Base-by-base conservation (phyloP, 306 rosid species). In the Sesbania bispinosa region DNA sequence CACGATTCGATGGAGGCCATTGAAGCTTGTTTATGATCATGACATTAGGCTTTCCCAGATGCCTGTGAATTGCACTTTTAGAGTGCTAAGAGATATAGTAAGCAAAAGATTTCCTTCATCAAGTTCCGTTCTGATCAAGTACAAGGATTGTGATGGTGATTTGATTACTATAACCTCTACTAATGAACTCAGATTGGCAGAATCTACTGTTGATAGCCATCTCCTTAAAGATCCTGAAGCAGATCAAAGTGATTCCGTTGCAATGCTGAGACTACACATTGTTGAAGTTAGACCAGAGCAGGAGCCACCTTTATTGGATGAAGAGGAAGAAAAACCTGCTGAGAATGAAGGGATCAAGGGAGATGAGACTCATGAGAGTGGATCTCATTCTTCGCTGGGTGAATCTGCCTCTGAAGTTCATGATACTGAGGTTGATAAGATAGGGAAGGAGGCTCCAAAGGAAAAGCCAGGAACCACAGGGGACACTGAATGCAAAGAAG, bases 241-340 rank as follows among this genome's bases (percentile, higher is more conserved):
- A 13, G 91, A 83, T 60, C 84, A 79, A 69, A 70, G 71, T 21
- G 93, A 83, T 53, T 83, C 92, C 1, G 10, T 86, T 53, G 87
- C 96, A 18, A 82, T 82, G 78, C 85, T 95, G 86, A 92, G 96
- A 78, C 81, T 95, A 71, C 88, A 92, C 85, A 47, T 91, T 65
- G 96, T 94, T 85, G 96, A 91, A 77, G 99, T 94, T 77, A 83
- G 82, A 79, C 88, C 93, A 45, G 99, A 95, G 53, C 97, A 92
- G 79, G 97, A 95, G 82, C 99, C 99, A 53, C 79, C 95, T 50
- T 24, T 94, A 63, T 82, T 85, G 80, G 99, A 91, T 75, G 99
- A 91, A 80, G 99, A 89, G 77, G 96, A 91, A 71, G 99, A 86
- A 72, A 89, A 95, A 78, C 86, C 83, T 23, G 50, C 80, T 19